Percentiles rank a stretch among this genome's conserved stretches.
Evolutionary conservation across 140 eudicot genomes (phyloP).

Genomic region (Eryngium alpinum): DNA sequence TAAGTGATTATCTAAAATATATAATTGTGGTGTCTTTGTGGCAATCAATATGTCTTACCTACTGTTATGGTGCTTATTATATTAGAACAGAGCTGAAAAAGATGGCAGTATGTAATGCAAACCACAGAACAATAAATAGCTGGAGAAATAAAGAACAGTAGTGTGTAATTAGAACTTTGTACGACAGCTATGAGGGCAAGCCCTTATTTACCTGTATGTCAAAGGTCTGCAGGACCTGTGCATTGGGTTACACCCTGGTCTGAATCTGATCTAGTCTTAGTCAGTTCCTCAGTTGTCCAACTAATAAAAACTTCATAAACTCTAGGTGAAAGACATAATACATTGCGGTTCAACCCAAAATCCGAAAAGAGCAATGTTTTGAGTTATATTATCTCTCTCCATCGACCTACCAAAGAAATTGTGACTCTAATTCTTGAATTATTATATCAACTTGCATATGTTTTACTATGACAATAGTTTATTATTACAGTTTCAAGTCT

Average conservation of each 20-base stretch:
- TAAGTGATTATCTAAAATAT: conserved; percentile 23
- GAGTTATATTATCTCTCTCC: background rate
- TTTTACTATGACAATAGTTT: background rate
- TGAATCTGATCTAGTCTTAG: background rate
- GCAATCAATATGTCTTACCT: background rate
- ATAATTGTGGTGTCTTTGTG: background rate
- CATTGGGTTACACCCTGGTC: background rate
- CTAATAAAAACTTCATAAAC: background rate
- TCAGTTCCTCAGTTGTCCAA: background rate
- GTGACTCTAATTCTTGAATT: background rate
- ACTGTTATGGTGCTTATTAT: background rate
- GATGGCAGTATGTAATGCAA: background rate
- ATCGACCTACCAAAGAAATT: background rate
- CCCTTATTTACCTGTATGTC: background rate
- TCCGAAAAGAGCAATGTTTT: too few species aligned
- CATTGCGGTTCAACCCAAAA: too few species aligned
- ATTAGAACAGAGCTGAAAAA: too few species aligned
- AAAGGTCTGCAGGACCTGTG: background rate
- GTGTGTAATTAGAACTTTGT: background rate
- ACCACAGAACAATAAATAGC: background rate
- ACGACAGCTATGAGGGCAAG: background rate
- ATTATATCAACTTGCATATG: background rate
- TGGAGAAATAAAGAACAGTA: background rate
- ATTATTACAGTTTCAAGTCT: background rate
- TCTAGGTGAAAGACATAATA: too few species aligned